Evolutionary conservation across 768 basidiomycete genomes (phyloP).

Genomic region (Mycena maculata): DNA sequence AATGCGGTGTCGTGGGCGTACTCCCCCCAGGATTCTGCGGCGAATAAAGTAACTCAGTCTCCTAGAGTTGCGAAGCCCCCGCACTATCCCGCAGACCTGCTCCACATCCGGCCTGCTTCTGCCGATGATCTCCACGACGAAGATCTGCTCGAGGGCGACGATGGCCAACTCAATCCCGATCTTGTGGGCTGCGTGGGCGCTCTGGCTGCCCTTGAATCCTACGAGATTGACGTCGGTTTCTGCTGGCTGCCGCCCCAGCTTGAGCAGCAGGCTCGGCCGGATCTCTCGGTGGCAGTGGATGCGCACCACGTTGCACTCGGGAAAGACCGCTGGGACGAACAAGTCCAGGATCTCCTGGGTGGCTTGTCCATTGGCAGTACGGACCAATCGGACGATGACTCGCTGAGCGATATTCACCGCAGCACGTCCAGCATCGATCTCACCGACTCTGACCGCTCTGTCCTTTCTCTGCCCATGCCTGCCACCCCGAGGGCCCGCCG

Average conservation of each 20-base stretch:
- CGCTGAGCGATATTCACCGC: conserved; percentile 38
- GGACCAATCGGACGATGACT: conserved; percentile 33
- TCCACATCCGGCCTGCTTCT: conserved; percentile 34
- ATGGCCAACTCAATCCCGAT: conserved; percentile 50
- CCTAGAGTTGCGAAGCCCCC: conserved; percentile 42
- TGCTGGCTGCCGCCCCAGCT: conserved; percentile 35
- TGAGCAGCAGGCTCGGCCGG: conserved; percentile 22
- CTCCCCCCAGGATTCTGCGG: conserved; percentile 35
- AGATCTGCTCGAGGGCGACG: conserved; percentile 35
- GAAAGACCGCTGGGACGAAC: conserved; percentile 56
- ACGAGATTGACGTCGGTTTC: conserved; percentile 59
- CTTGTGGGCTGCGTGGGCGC: conserved; percentile 54
- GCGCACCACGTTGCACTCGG: conserved; percentile 48
- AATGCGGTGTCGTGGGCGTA: conserved; percentile 56
- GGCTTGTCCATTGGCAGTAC: conserved; percentile 39
- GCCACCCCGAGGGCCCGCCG: conserved; percentile 60
- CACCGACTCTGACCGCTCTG: conserved; percentile 56
- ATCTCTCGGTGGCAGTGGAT: conserved; percentile 39
- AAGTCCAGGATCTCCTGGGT: conserved; percentile 55
- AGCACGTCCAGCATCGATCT: conserved; percentile 56
- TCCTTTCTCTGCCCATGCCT: conserved; percentile 59
- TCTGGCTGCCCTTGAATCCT: conserved; percentile 48
- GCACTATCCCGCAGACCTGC: conserved; percentile 50
- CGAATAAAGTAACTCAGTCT: conserved; percentile 18
- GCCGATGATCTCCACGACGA: conserved; percentile 22